phyloP scores from a whole-genome alignment of 2,329 filamentous ascomycete species.

The Colletotrichum orbiculare region DNA sequence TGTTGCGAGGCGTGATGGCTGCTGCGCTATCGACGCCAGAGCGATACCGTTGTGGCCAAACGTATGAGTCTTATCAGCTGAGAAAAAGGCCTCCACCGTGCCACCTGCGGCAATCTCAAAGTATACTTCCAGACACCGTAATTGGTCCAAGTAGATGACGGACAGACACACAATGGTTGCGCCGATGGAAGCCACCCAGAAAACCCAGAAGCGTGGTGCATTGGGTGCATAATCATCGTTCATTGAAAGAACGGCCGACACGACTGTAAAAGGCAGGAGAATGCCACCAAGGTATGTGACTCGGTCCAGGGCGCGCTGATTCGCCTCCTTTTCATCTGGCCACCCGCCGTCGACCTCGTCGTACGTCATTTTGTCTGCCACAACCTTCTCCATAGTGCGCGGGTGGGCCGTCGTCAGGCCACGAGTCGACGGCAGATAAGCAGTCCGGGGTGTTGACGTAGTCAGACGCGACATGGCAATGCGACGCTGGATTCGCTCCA shows the following conservation, averaged over 20 bases:
- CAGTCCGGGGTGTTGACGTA: constrained; percentile 37
- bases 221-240: constrained; percentile 56
- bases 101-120: constrained; percentile 51
- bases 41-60: constrained; percentile 1
- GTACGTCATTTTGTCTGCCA: not conserved
- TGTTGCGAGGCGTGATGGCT: constrained; percentile 22
- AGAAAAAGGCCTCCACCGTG: constrained; percentile 36
- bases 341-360: not conserved
- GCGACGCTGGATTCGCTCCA: constrained; percentile 44
- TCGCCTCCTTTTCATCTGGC: constrained; percentile 42
- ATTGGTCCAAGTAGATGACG: constrained; percentile 60
- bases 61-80: not conserved
- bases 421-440: constrained; percentile 34
- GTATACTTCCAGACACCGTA: constrained; percentile 59
- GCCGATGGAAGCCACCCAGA: constrained; percentile 57
- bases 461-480: constrained; percentile 34
- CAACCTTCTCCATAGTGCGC: constrained; percentile 13
- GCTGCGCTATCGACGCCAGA: constrained; percentile 44
- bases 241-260: constrained; percentile 61
- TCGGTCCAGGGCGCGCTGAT: constrained; percentile 56
- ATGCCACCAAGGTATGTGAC: constrained; percentile 62
- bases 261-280: constrained; percentile 59
- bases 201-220: constrained; percentile 58
- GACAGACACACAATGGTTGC: constrained; percentile 51
- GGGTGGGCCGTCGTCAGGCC: constrained; percentile 24